phyloP scores from a whole-genome alignment of 1,139 yeast genomes.

The Blastobotrys persicus region DNA sequence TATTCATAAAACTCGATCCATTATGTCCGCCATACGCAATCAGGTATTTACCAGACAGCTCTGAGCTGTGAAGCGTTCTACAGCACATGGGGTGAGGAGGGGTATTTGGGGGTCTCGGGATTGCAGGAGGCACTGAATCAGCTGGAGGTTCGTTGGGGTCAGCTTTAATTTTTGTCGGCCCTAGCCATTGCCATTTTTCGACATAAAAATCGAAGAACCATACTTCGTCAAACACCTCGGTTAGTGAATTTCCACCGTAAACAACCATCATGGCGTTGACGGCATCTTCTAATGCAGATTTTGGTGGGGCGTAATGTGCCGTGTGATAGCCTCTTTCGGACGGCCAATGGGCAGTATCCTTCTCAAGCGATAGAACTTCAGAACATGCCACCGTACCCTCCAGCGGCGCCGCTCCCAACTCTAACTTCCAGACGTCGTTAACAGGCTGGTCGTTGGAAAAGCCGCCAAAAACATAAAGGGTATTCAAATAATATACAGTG shows the following conservation, averaged over 20 bases:
- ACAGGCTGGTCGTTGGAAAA: conserved; percentile 17
- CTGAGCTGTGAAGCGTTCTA: conserved; percentile 24
- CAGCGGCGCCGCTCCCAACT: conserved; percentile 11
- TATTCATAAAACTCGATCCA: conserved; percentile 22
- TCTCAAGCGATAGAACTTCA: conserved; percentile 25
- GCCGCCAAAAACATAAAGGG: conserved; percentile 30
- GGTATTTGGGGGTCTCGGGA: conserved; percentile 12
- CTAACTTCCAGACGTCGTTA: conserved; percentile 28
- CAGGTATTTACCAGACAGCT: conserved; percentile 23
- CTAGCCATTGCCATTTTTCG: conserved; percentile 22
- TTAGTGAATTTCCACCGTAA: conserved; percentile 24
- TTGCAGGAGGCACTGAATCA: background rate
- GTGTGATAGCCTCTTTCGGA: conserved; percentile 25
- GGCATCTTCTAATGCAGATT: conserved; percentile 6
- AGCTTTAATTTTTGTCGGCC: conserved; percentile 10
- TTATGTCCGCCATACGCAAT: conserved; percentile 29
- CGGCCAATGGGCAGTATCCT: conserved; percentile 28
- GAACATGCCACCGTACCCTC: conserved; percentile 16
- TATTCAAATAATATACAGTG: conserved; percentile 14
- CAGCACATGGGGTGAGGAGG: conserved; percentile 12
- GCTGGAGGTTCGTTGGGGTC: background rate
- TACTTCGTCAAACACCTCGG: conserved; percentile 23
- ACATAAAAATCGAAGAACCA: conserved; percentile 25
- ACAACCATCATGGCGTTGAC: conserved; percentile 21
- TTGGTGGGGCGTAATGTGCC: conserved; percentile 20